phyloP scores from a whole-genome alignment of 1,284 basidiomycete genomes.

The Afroboletus lepidellus region DNA sequence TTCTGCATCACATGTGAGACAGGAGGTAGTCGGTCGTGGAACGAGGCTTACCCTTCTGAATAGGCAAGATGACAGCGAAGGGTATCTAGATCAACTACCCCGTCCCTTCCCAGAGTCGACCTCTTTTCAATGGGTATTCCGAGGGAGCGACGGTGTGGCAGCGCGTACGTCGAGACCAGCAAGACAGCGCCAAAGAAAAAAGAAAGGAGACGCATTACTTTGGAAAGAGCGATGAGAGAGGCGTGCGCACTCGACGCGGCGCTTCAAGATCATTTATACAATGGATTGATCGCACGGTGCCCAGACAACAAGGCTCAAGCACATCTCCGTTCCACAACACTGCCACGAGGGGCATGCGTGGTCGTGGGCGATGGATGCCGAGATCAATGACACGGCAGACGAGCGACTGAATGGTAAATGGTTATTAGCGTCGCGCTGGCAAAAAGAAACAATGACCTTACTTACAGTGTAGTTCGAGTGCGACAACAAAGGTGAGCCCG shows the following conservation, averaged over 20 bases:
- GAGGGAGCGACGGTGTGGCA: constrained; percentile 13
- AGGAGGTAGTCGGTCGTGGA: too few relatives aligned
- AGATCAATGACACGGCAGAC: neutral
- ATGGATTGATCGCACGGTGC: constrained; percentile 1
- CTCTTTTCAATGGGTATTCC: constrained; percentile 22
- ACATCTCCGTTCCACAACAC: neutral
- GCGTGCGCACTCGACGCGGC: neutral
- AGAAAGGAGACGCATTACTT: constrained; percentile 18
- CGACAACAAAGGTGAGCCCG: too few relatives aligned
- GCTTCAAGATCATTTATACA: constrained; percentile 10
- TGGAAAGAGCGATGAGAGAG: neutral
- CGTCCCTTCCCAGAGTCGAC: constrained; percentile 13
- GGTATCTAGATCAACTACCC: constrained; percentile 17
- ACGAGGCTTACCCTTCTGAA: constrained; percentile 16
- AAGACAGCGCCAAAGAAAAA: constrained; percentile 9
- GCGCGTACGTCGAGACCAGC: constrained; percentile 17
- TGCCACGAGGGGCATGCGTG: neutral
- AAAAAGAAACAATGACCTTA: too few relatives aligned
- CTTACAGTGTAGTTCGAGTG: too few relatives aligned
- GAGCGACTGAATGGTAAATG: too few relatives aligned
- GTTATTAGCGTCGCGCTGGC: too few relatives aligned
- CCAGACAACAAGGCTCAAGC: neutral
- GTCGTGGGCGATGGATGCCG: neutral
- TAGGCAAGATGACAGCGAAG: constrained; percentile 15
- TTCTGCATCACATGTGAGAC: constrained; percentile 19